phyloP scores from a whole-genome alignment of 2,329 filamentous ascomycete species.

The Paracamarosporium sp. region DNA sequence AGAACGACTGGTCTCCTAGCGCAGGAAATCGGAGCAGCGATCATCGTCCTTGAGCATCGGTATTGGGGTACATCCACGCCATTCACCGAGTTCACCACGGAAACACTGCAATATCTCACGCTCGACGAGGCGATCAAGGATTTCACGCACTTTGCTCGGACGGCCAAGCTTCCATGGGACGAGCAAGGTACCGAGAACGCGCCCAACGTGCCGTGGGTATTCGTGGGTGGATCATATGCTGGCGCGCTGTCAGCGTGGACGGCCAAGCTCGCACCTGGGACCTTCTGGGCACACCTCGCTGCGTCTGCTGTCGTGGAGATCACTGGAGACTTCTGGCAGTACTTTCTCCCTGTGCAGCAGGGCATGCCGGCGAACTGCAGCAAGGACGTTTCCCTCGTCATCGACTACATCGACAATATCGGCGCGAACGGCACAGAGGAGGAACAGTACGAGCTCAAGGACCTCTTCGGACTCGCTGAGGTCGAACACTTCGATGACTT shows the following conservation, averaged over 20 bases:
- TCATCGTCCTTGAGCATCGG: conserved; percentile 1
- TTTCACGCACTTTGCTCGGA: background rate
- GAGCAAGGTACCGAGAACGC: background rate
- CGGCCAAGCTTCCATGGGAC: background rate
- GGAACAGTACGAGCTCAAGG: background rate
- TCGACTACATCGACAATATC: conserved; percentile 1
- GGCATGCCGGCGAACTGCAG: conserved; percentile 4
- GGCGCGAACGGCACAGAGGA: background rate
- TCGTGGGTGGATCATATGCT: conserved; percentile 2
- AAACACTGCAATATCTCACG: conserved; percentile 4
- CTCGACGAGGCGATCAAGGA: conserved; percentile 5
- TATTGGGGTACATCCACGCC: conserved; percentile 1
- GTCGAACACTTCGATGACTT: background rate
- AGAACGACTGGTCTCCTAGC: background rate
- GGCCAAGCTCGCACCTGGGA: background rate
- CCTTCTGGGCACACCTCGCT: conserved; percentile 1
- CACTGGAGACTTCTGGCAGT: conserved; percentile 2
- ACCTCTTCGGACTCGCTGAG: background rate
- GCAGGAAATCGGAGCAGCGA: background rate
- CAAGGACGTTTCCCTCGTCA: background rate
- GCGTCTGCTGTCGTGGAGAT: background rate
- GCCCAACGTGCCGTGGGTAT: conserved; percentile 2
- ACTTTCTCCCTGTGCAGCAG: conserved; percentile 1
- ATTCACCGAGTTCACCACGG: background rate
- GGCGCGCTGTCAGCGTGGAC: conserved; percentile 3